These are phyloP conservation scores for Penicillium goetzii DNA, from an alignment of 495 filamentous ascomycete genomes.

Conservation along the genomic window DNA sequence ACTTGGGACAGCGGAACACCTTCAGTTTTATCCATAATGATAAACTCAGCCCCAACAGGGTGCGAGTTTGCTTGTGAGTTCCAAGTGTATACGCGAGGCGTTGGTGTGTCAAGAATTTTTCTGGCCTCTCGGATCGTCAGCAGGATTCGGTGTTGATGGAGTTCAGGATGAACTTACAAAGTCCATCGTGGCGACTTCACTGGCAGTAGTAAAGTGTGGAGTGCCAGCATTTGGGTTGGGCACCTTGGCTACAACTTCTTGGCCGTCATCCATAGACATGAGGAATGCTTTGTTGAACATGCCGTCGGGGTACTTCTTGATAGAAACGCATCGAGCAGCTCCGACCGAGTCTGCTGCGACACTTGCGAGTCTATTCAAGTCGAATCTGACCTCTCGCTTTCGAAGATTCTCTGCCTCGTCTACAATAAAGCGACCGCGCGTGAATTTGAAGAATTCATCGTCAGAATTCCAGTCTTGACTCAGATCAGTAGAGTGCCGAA, in stretches of 20 bases:
- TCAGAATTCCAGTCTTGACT: conserved; percentile 40
- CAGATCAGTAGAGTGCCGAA: conserved; percentile 19
- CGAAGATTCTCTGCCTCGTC: conserved; percentile 40
- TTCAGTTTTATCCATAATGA: conserved; percentile 44
- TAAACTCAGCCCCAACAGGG: conserved; percentile 42
- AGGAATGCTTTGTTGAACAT: conserved; percentile 47
- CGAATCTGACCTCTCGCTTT: conserved; percentile 40
- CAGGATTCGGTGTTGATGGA: not conserved
- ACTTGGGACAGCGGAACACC: conserved; percentile 39
- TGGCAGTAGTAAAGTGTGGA: conserved; percentile 40
- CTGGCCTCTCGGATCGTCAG: not conserved
- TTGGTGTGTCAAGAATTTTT: not conserved
- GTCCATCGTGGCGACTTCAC: conserved; percentile 49
- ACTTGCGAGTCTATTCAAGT: conserved; percentile 38
- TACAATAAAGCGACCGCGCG: conserved; percentile 41
- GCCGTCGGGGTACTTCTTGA: conserved; percentile 41
- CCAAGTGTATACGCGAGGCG: not conserved
- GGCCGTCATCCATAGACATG: conserved; percentile 48
- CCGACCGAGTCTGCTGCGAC: conserved; percentile 42
- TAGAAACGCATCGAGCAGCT: conserved; percentile 34
- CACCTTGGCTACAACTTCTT: conserved; percentile 40
- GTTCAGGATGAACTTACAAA: conserved; percentile 38
- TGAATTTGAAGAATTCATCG: conserved; percentile 41
- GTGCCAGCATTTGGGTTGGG: conserved; percentile 37
- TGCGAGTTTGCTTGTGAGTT: conserved; percentile 7